phyloP scores from a whole-genome alignment of 1,139 yeast species.

The Suhomyces maxii region DNA sequence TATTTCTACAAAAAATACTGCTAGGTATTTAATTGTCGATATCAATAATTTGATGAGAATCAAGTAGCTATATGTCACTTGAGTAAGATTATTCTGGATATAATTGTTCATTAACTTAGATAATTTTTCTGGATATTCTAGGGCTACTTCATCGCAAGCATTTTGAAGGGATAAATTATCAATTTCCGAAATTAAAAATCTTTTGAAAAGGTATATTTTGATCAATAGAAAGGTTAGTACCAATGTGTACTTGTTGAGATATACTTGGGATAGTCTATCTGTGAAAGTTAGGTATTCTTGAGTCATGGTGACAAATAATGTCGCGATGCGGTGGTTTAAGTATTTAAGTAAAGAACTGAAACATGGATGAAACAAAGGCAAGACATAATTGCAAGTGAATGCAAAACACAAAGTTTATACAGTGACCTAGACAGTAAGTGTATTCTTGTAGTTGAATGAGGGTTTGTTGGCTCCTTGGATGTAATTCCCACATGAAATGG shows the following conservation, averaged over 20 bases:
- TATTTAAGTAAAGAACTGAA: constrained; percentile 1
- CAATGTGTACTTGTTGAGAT: constrained; percentile 58
- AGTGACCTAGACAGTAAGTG: too few relatives aligned
- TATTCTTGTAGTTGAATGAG: too few relatives aligned
- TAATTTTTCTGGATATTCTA: constrained; percentile 57
- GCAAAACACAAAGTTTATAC: too few relatives aligned
- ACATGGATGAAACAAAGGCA: constrained; percentile 1
- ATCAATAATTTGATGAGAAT: constrained; percentile 34
- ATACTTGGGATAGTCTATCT: constrained; percentile 57
- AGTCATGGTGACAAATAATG: background rate
- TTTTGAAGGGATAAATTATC: constrained; percentile 33
- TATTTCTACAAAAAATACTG: constrained; percentile 67
- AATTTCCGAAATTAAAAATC: constrained; percentile 41
- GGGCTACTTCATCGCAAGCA: constrained; percentile 38
- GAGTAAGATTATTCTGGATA: constrained; percentile 17
- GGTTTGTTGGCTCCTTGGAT: too few relatives aligned
- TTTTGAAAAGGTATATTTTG: constrained; percentile 51
- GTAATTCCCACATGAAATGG: too few relatives aligned
- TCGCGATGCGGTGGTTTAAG: background rate
- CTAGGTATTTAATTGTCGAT: constrained; percentile 57
- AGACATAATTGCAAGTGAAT: too few relatives aligned
- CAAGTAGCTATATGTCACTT: constrained; percentile 12
- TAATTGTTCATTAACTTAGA: constrained; percentile 51
- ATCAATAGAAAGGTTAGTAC: constrained; percentile 44
- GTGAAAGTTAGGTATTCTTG: constrained; percentile 27